Conservation (phyloP, 345 rosid species). For the Gossypium turneri region DNA sequence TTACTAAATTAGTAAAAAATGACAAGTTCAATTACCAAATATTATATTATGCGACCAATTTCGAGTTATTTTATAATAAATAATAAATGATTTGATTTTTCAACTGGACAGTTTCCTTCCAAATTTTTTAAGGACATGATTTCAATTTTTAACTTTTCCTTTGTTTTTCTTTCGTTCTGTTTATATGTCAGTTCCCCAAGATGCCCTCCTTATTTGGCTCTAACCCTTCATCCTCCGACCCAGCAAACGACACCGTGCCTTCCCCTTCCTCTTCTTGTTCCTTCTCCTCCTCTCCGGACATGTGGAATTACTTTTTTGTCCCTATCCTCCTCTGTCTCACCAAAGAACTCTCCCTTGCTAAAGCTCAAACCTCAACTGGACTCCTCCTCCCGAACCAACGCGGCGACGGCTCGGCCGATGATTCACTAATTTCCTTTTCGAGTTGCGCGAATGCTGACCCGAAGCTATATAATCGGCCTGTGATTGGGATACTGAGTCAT, state of each 20-base stretch:
- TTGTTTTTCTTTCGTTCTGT: neutral
- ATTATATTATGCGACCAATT: accelerated
- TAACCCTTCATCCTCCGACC: conserved; percentile 15
- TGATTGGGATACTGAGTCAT: conserved; percentile 74
- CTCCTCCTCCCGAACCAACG: conserved; percentile 49
- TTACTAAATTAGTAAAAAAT: too few relatives aligned
- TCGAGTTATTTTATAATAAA: too few relatives aligned
- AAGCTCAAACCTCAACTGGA: conserved; percentile 23
- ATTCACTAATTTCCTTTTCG: conserved; percentile 4
- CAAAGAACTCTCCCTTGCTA: conserved; percentile 35
- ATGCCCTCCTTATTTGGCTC: conserved; percentile 35
- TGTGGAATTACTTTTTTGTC: conserved; percentile 50
- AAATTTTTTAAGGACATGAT: too few relatives aligned
- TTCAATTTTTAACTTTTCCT: neutral
- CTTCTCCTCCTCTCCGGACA: neutral
- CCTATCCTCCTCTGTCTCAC: conserved; percentile 45
- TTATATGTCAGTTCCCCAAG: conserved; percentile 12
- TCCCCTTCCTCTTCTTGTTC: conserved; percentile 11
- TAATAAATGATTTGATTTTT: too few relatives aligned
- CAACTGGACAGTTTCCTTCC: too few relatives aligned
- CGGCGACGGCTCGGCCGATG: conserved; percentile 6
- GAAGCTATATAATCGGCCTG: conserved; percentile 67
- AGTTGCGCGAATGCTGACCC: conserved; percentile 48
- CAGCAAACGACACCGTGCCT: conserved; percentile 2
- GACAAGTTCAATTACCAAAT: accelerated